Evolutionary conservation across 108 stramenopile genomes (phyloP).

Genomic region (Asterionellopsis glacialis): DNA sequence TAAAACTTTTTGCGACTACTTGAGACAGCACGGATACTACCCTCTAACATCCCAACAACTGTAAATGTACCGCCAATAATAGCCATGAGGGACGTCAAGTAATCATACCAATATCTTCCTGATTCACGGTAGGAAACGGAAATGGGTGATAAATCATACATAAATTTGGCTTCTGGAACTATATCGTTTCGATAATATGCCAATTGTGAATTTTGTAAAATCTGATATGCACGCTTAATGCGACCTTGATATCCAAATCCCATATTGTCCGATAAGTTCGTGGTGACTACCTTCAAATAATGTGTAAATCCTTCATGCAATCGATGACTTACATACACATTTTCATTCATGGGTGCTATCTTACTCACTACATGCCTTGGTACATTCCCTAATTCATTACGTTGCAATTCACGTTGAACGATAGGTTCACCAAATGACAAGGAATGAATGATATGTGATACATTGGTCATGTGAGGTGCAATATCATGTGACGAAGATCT

Average conservation of each 20-base stretch:
- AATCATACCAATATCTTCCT: constrained; percentile 83
- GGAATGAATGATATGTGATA: constrained; percentile 86
- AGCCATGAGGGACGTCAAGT: constrained; percentile 86
- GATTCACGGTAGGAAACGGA: constrained; percentile 35
- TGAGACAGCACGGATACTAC: constrained; percentile 7
- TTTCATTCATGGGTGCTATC: constrained; percentile 78
- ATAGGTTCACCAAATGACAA: constrained; percentile 71
- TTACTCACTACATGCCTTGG: constrained; percentile 11
- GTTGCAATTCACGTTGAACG: not conserved
- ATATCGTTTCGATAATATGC: constrained; percentile 41
- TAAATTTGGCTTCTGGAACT: constrained; percentile 81
- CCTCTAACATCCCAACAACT: constrained; percentile 88
- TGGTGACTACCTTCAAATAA: constrained; percentile 87
- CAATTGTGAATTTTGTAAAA: constrained; percentile 61
- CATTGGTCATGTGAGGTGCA: constrained; percentile 80
- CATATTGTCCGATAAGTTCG: constrained; percentile 27
- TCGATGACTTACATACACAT: constrained; percentile 53
- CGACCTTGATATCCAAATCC: constrained; percentile 50
- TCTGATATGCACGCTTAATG: constrained; percentile 37
- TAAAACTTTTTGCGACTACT: not conserved
- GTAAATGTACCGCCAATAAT: constrained; percentile 95
- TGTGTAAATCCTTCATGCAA: constrained; percentile 91
- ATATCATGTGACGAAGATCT: constrained; percentile 74
- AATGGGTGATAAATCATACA: constrained; percentile 82
- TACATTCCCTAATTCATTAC: not conserved